Evolutionary conservation across 768 basidiomycete genomes (phyloP), one percentile per base, ranked within the genome.

Genomic region (Russula sp.): DNA sequence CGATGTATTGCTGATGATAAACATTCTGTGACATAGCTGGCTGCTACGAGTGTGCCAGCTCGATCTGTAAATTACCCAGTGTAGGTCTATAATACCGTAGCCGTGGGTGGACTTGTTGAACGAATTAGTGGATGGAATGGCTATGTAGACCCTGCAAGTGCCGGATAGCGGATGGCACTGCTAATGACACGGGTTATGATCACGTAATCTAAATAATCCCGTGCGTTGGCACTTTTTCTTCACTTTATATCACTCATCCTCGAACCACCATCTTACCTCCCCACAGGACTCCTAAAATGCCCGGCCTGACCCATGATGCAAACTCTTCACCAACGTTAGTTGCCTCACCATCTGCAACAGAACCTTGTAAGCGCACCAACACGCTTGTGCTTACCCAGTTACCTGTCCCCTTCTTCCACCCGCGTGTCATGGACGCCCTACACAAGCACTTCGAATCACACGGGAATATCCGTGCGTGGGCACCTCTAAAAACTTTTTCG

Each of bases 381-480:
- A 90, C 94, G 0, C 79, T 98, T 34, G 82, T 93, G 46, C 81
- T 98, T 55, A 86, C 94, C 1, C 80, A 84, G 2, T 76, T 98
- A 0, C 92, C 94, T 4, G 81, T 79, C 38, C 76, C 81, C 1
- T 92, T 94, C 74, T 96, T 98, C 77, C 80, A 87, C 40, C 86
- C 88, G 7, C 70, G 80, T 0, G 81, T 90, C 64, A 79, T 94
- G 26, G 75, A 81, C 13, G 82, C 89, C 20, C 78, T 98, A 26
- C 81, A 78, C 48, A 75, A 79, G 24, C 88, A 95, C 72, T 98
- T 98, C 72, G 78, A 78, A 3, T 71, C 79, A 3, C 94, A 88
- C 69, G 96, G 97, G 20, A 77, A 81, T 28, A 85, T 99, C n/a
- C 86, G 90, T 70, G 83, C 88, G 69, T 99, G 95, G 94, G 92